A percentile compares a stretch with the other conserved stretches of the same genome.
Evolutionary conservation across 164 flowering plant genomes (phyloP).

Genomic region (Magnolia changhungtana): DNA sequence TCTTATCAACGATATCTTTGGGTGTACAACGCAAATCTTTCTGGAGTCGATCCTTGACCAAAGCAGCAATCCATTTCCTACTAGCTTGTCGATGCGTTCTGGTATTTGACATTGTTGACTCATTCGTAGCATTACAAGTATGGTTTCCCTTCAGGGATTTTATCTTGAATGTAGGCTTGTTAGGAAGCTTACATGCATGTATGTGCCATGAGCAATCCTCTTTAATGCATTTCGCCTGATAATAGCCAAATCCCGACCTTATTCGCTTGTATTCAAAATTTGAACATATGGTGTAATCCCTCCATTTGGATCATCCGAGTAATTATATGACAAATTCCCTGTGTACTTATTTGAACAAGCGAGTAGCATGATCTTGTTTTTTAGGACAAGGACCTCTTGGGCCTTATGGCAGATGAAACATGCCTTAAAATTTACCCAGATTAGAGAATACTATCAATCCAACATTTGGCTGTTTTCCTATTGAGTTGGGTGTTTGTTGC

Average conservation of each 20-base stretch:
- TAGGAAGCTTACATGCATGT: constrained; percentile 1
- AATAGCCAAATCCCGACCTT: neutral
- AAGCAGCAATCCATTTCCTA: neutral
- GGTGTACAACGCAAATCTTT: neutral
- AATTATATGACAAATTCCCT: no score
- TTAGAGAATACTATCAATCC: no score
- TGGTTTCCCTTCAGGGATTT: neutral
- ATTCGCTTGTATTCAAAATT: neutral
- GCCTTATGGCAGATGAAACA: no score
- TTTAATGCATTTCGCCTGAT: neutral
- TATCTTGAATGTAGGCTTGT: neutral
- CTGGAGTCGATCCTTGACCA: neutral
- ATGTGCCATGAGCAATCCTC: constrained; percentile 7
- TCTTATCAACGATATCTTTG: neutral
- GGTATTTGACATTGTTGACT: no score
- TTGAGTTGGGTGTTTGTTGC: no score
- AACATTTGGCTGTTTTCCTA: no score
- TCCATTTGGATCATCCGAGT: no score
- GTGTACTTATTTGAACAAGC: no score
- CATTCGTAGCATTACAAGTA: neutral
- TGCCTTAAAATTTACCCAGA: no score
- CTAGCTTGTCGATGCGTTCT: neutral
- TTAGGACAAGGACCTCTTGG: no score
- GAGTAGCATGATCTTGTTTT: no score
- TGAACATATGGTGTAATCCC: neutral